Base-by-base conservation (phyloP, 1,284 basidiomycete genomes). In the Moniliella sp. region DNA sequence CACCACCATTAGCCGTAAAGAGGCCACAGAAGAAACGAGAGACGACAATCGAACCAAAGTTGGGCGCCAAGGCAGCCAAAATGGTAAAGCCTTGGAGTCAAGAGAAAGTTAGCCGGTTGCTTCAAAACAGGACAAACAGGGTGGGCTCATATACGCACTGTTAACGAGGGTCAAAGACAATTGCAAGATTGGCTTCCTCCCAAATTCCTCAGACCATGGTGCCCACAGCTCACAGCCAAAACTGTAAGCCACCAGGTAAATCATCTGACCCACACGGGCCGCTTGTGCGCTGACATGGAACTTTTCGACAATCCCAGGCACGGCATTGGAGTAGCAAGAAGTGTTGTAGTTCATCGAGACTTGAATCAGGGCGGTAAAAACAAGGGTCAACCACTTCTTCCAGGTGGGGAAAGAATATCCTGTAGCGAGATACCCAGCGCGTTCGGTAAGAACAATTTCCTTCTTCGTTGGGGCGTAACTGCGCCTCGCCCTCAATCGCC, bases 221-320 rank as follows among this genome's bases (percentile, higher is more conserved):
- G 56, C 58, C 50, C 55, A 60, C 12, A 59, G 42, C 40, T 59
- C 52, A 39, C 28, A 54, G 17, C 48, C 64, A 51, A 37, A 63
- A 10, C 59, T 62, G 34, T 64, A 64, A 4, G 45, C 46, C 9
- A 65, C 54, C 16, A 65, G 45, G 43, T 63, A 65, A 32, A 64
- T 47, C 47, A 58, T 59, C 39, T 63, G 58, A 27, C 61, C 61
- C 4, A 62, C 56, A 25, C 64, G 43, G 2, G 62, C 63, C 1
- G 46, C 53, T 36, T 61, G 62, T 11, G 44, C 51, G 7, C 47
- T 48, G 30, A 66, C 50, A 21, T 38, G 7, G 33, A 57, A 65
- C 28, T 64, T 46, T 23, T 50, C 45, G 2, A 40, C 17, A 7
- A 54, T 41, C 4, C 42, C 36, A 5, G 14, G 19, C 15, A 61